Evolutionary conservation across 2,329 filamentous ascomycete genomes (phyloP).

Genomic region (Delphinella strobiligena): DNA sequence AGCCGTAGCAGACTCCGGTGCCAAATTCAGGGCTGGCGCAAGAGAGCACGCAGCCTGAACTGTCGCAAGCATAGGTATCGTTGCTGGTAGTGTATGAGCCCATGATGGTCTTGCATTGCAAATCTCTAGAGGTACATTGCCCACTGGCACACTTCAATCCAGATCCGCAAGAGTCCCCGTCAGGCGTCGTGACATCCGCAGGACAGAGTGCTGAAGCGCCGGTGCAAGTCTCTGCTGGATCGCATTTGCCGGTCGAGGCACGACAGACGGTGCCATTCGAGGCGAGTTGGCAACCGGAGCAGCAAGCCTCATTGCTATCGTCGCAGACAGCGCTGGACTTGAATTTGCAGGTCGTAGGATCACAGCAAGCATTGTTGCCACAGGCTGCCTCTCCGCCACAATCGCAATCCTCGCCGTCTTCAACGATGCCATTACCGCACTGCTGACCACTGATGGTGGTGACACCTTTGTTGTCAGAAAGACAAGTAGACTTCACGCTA

Average conservation of each 20-base stretch:
- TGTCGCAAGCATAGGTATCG: constrained; percentile 68
- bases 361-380: constrained; percentile 66
- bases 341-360: constrained; percentile 79
- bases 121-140: constrained; percentile 84
- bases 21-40: constrained; percentile 63
- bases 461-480: constrained; percentile 77
- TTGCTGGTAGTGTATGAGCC: constrained; percentile 61
- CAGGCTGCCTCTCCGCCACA: constrained; percentile 71
- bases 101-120: constrained; percentile 79
- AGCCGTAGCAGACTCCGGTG: constrained; percentile 53
- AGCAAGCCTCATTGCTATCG: constrained; percentile 78
- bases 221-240: constrained; percentile 72
- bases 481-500: constrained; percentile 62
- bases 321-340: constrained; percentile 62
- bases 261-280: constrained; percentile 65
- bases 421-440: constrained; percentile 96
- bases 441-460: constrained; percentile 69
- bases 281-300: constrained; percentile 58
- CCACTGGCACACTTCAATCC: constrained; percentile 74
- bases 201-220: constrained; percentile 66
- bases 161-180: constrained; percentile 61
- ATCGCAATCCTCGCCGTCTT: constrained; percentile 88
- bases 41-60: constrained; percentile 59
- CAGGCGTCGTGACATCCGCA: constrained; percentile 51
- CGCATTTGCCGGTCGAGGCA: constrained; percentile 65